Evolutionary conservation across 208 protist genomes (phyloP).

Genomic region (Porcisia hertigi): DNA sequence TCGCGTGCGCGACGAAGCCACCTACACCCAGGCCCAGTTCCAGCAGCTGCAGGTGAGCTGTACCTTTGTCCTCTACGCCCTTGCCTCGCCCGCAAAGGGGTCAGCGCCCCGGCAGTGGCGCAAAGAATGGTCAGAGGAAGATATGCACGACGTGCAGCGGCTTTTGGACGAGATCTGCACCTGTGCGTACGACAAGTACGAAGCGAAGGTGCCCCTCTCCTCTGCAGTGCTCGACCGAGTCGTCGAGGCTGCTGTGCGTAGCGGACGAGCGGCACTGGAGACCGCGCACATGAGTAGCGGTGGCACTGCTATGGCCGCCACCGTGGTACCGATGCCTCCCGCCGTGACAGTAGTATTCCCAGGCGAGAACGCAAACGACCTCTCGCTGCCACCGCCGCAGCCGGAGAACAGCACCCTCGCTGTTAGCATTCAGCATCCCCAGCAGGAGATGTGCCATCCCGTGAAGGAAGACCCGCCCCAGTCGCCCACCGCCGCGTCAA

Average conservation of each 20-base stretch:
- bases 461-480: constrained; percentile 15
- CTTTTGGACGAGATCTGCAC: constrained; percentile 76
- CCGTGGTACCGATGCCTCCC: neutral
- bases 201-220: constrained; percentile 63
- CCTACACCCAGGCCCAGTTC: constrained; percentile 46
- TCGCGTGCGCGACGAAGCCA: constrained; percentile 40
- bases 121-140: constrained; percentile 49
- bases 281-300: neutral
- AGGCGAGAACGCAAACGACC: neutral
- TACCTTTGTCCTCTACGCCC: constrained; percentile 69
- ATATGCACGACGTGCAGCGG: constrained; percentile 33
- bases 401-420: neutral
- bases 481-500: neutral
- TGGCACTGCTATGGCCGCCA: neutral
- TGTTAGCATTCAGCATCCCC: neutral
- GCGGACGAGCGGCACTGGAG: constrained; percentile 14
- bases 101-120: constrained; percentile 48
- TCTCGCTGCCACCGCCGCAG: neutral
- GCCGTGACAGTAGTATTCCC: neutral
- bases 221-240: constrained; percentile 59
- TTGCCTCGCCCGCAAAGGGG: constrained; percentile 52
- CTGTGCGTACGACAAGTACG: constrained; percentile 75
- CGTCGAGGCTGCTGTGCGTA: constrained; percentile 38
- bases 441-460: neutral
- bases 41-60: constrained; percentile 65